Evolutionary conservation across 345 rosid genomes (phyloP).

Genomic region (Carallia brachiata): DNA sequence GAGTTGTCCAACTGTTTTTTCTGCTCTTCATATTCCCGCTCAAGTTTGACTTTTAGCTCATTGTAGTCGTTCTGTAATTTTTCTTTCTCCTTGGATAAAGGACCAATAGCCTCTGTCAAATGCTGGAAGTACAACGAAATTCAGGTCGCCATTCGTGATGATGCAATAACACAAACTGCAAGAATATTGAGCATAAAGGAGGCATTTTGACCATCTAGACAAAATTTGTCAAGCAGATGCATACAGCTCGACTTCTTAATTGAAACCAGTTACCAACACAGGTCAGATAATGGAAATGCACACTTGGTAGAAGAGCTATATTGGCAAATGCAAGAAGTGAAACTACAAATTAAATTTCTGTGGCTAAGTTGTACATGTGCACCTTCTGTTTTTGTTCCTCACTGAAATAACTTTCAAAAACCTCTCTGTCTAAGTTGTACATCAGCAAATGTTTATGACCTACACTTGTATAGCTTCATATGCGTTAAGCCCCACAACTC

Average conservation of each 20-base stretch:
- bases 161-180: not conserved
- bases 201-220: not conserved
- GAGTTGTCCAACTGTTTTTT: conserved; percentile 56
- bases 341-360: too few relatives aligned
- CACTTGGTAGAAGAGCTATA: not conserved
- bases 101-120: conserved; percentile 65
- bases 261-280: not conserved
- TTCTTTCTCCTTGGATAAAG: conserved; percentile 71
- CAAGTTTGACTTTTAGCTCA: conserved; percentile 61
- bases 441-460: too few relatives aligned
- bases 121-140: conserved; percentile 45
- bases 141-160: conserved; percentile 2
- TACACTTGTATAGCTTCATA: too few relatives aligned
- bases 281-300: not conserved
- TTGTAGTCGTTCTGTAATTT: conserved; percentile 50
- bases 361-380: too few relatives aligned
- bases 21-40: conserved; percentile 64
- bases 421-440: too few relatives aligned
- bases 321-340: not conserved
- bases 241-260: not conserved
- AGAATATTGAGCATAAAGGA: not conserved
- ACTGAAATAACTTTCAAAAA: too few relatives aligned
- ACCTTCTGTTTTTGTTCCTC: too few relatives aligned
- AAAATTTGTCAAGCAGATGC: not conserved
- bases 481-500: too few relatives aligned